Conservation (phyloP, 23 red algal genomes). For the Rhodosorus marinus region DNA sequence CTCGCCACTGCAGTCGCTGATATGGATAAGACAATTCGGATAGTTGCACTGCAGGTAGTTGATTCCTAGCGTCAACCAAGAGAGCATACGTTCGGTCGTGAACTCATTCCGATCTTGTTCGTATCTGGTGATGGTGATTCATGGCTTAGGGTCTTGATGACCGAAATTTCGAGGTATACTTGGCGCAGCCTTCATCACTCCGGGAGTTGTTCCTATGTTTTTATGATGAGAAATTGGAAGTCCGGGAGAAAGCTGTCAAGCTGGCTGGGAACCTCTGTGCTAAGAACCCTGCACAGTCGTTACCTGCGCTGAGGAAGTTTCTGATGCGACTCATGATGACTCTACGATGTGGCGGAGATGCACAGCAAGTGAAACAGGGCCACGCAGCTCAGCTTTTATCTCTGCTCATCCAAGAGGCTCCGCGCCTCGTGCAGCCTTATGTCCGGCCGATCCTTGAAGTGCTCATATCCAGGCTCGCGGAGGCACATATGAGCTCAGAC, state of each 20-base stretch:
- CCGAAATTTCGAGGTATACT: constrained; percentile 22
- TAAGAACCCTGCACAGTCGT: constrained; percentile 44
- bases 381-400: constrained; percentile 53
- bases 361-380: constrained; percentile 14
- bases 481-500: constrained; percentile 21
- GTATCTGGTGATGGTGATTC: too few species aligned
- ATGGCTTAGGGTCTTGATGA: constrained; percentile 11
- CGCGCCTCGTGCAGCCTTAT: constrained; percentile 53
- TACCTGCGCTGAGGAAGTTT: constrained; percentile 44
- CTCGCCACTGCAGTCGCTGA: constrained; percentile 54
- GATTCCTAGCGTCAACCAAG: too few species aligned
- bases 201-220: constrained; percentile 33
- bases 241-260: constrained; percentile 32
- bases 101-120: too few species aligned
- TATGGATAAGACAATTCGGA: constrained; percentile 35
- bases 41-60: constrained; percentile 47
- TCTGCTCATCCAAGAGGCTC: constrained; percentile 39
- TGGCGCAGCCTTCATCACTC: constrained; percentile 55
- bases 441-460: constrained; percentile 21
- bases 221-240: constrained; percentile 56
- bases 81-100: too few species aligned
- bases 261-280: constrained; percentile 32
- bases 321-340: constrained; percentile 47
- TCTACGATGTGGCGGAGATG: constrained; percentile 31
- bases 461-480: constrained; percentile 23